phyloP scores from a whole-genome alignment of 2,329 filamentous ascomycete species.

The Epichloe glyceriae region DNA sequence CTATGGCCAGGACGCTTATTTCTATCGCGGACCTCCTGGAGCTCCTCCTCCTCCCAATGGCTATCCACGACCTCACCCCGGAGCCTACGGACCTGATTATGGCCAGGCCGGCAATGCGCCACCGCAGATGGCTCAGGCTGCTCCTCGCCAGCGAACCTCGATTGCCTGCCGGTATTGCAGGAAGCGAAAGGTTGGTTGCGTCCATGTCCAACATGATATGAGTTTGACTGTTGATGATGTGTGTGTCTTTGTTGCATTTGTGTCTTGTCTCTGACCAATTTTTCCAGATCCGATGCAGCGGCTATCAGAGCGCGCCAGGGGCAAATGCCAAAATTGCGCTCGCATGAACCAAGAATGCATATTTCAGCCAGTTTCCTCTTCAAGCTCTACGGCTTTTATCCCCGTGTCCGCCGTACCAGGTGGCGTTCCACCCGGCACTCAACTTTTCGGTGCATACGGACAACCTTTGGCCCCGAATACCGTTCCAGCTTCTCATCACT shows the following conservation, averaged over 20 bases:
- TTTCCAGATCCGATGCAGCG: constrained; percentile 45
- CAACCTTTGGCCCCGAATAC: constrained; percentile 34
- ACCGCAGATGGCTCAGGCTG: constrained; percentile 32
- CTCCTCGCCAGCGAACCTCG: constrained; percentile 44
- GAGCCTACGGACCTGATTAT: constrained; percentile 22
- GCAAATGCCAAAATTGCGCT: constrained; percentile 48
- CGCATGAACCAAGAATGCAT: constrained; percentile 50
- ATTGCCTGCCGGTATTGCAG: constrained; percentile 48
- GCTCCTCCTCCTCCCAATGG: constrained; percentile 18
- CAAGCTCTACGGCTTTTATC: constrained; percentile 43
- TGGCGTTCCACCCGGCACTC: constrained; percentile 43
- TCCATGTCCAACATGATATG: constrained; percentile 3
- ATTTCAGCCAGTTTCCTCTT: constrained; percentile 45
- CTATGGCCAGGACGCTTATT: constrained; percentile 23
- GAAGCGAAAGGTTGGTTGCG: constrained; percentile 40
- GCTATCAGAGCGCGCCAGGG: constrained; percentile 46
- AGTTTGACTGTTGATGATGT: background rate
- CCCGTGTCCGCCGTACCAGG: constrained; percentile 45
- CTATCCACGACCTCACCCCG: constrained; percentile 15
- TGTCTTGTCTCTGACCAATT: constrained; percentile 1
- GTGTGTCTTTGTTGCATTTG: too few relatives aligned
- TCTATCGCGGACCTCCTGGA: constrained; percentile 19
- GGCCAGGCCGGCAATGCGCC: constrained; percentile 21
- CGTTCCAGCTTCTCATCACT: constrained; percentile 14
- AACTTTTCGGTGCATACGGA: constrained; percentile 43